Evolutionary conservation across 164 flowering plant genomes (phyloP), one percentile per base, ranked within the genome.

Genomic region (Dillenia suffruticosa): DNA sequence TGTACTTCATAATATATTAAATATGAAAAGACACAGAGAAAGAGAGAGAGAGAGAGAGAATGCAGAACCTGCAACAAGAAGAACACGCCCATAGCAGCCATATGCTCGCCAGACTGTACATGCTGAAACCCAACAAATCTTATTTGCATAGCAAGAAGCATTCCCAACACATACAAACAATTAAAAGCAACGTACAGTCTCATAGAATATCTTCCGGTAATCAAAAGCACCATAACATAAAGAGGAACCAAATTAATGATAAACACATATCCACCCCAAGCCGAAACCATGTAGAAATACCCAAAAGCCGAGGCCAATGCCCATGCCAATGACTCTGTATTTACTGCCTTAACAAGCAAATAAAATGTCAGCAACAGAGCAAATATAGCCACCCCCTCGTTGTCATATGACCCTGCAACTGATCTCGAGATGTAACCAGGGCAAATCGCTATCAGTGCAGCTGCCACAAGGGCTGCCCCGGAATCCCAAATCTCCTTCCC

Each of bases 61-160:
- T 6, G 47, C 17, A 22, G 50, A 56, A 87, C 96, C 91, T 94
- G 99, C 76, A 91, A 67, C 80, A 91, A 76, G 89, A 94, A 94
- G 74, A 94, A 94, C 58, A 94, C 92, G 8, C 96, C 97, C 99
- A 94, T 87, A 10, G 99, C 95, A 7, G 93, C 99, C 99, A 94
- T 94, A 78, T 94, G 99, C 72, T 94, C 99, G 51, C 99, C 97
- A 2, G 97, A 91, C 67, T 94, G 99, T 3, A 94, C 96, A 73
- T 94, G 99, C 73, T 94, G 99, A 71, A 94, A 94, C n/a, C 99
- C 97, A 17, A 94, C 99, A 78, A 94, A 94, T 54, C 96, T 87
- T 71, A 94, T 94, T 70, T 94, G 99, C 99, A 94, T 94, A 10
- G 97, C 99, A 1, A 94, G 88, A 74, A 94, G 70, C 96, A 89